A percentile compares a stretch with the other conserved stretches of the same genome.
Evolutionary conservation across 2,329 filamentous ascomycete genomes (phyloP).

Genomic region (Bretziella fagacearum): DNA sequence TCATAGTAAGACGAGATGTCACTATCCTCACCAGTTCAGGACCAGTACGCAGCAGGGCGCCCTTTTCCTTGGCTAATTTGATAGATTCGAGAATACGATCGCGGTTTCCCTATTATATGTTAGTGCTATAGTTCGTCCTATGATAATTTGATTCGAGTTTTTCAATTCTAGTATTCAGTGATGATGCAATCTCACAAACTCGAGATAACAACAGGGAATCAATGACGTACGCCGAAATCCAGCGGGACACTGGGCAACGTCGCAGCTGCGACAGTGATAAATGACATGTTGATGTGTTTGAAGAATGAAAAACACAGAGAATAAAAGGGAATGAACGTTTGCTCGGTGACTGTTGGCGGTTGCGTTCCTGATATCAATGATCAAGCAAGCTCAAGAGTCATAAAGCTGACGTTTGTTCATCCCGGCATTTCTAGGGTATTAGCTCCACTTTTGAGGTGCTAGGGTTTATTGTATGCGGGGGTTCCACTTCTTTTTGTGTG

Average conservation of each 20-base stretch:
- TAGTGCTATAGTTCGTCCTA: background rate
- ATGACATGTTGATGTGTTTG: constrained; percentile 18
- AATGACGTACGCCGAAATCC: constrained; percentile 31
- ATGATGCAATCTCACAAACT: background rate
- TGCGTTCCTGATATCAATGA: background rate
- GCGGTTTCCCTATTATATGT: constrained; percentile 32
- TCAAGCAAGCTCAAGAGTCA: too few relatives aligned
- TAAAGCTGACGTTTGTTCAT: too few relatives aligned
- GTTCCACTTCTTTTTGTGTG: too few relatives aligned
- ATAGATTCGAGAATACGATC: constrained; percentile 48
- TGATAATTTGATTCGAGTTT: background rate
- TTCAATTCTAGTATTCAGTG: background rate
- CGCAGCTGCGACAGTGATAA: constrained; percentile 23
- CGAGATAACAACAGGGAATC: background rate
- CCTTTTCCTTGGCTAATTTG: constrained; percentile 37
- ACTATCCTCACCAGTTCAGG: constrained; percentile 23
- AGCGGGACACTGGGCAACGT: constrained; percentile 28
- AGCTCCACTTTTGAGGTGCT: too few relatives aligned
- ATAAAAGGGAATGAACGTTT: background rate
- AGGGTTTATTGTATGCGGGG: too few relatives aligned
- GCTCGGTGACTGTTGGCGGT: background rate
- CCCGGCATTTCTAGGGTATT: too few relatives aligned
- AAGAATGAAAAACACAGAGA: background rate
- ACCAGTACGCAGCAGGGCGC: constrained; percentile 45
- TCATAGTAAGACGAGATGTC: background rate